Base-by-base conservation (phyloP, 306 rosid species). In the Castanospermum australe region DNA sequence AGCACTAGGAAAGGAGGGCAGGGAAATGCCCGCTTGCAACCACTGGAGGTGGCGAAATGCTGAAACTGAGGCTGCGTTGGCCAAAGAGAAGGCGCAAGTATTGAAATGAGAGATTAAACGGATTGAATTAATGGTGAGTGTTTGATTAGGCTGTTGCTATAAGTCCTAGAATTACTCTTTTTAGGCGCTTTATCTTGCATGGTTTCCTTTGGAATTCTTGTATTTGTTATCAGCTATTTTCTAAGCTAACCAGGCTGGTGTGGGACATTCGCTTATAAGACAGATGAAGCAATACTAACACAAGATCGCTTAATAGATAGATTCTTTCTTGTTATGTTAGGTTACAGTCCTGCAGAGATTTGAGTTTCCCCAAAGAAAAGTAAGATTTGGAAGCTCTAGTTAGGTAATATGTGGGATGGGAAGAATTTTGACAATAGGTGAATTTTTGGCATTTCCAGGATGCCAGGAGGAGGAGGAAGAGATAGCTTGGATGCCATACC, bases 21-120 rank as follows among this genome's bases (percentile, higher is more conserved):
- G 79, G 88, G 78, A 81, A 84, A 72, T 84, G 88, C 83, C 13
- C 88, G 82, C 77, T 60, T 95, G 89, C 92, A 93, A 84, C 94
- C 92, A 81, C 72, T 93, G 83, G 94, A 90, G 89, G 94, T 93
- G 76, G 92, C 89, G 83, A 76, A 87, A 81, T 76, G 94, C 94
- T 36, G 98, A 91, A 85, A 84, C 89, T 77, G 99, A 92, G 84
- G 90, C 81, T 72, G 48, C 65, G 1, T 80, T 91, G 86, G 90
- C 88, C 25, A 89, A 88, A 81, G 92, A 88, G 86, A 93, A 83
- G 87, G 84, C 77, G 44, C 93, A 90, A 78, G 82, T 55, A 39
- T 83, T 89, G 78, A 91, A 87, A 84, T 92, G 93, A 41, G 97
- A 92, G 81, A 61, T 86, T 78, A 86, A 88, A 56, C 88, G 32